phyloP scores from a whole-genome alignment of 345 rosid species.

The Combretum micranthum region DNA sequence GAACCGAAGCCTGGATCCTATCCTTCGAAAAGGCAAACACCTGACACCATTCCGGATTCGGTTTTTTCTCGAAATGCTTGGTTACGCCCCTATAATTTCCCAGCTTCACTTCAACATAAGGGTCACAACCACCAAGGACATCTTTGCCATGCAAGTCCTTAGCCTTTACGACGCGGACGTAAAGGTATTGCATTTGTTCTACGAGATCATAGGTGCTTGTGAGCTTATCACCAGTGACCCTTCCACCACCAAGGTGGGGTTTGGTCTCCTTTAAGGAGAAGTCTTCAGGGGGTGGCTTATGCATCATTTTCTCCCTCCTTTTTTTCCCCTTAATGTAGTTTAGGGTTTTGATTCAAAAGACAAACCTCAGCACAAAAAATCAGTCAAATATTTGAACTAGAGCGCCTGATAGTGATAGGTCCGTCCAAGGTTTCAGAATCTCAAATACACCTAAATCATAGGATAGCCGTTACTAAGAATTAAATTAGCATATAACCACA shows the following conservation, averaged over 20 bases:
- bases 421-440: background rate
- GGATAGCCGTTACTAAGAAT: no score
- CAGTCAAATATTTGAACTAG: no score
- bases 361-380: no score
- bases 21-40: slow-evolving; percentile 42
- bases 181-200: slow-evolving; percentile 30
- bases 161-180: slow-evolving; percentile 25
- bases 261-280: slow-evolving; percentile 30
- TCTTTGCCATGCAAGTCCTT: slow-evolving; percentile 18
- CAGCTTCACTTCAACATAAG: slow-evolving; percentile 26
- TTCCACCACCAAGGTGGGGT: slow-evolving; percentile 23
- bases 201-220: slow-evolving; percentile 31
- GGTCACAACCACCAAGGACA: slow-evolving; percentile 13
- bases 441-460: background rate
- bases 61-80: slow-evolving; percentile 11
- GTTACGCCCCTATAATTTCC: slow-evolving; percentile 29
- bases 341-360: no score
- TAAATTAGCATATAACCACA: no score
- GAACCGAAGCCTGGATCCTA: slow-evolving; percentile 17
- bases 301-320: slow-evolving; percentile 7
- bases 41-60: slow-evolving; percentile 32
- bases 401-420: no score
- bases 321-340: no score
- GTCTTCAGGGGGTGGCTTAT: slow-evolving; percentile 18
- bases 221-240: slow-evolving; percentile 19